phyloP scores from a whole-genome alignment of 805 yeast species.

The Sugiyamaella floridensis region DNA sequence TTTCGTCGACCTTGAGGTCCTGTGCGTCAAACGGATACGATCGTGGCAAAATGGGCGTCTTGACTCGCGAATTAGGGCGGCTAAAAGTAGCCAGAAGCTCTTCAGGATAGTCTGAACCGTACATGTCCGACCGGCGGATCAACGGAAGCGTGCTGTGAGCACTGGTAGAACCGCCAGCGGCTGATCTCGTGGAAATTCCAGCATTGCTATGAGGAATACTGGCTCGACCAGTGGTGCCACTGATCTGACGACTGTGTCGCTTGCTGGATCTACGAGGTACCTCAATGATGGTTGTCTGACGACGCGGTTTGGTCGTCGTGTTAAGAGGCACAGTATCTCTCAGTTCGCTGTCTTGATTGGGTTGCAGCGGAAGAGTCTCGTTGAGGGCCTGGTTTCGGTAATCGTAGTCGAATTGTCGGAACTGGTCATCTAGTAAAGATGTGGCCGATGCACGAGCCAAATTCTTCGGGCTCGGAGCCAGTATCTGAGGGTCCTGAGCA shows the following conservation, averaged over 20 bases:
- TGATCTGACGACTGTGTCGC: not conserved
- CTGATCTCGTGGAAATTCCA: not conserved
- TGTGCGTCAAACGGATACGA: not conserved
- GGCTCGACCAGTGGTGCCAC: not conserved
- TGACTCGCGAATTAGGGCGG: not conserved
- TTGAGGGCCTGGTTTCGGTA: not conserved
- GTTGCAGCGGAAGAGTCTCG: not conserved
- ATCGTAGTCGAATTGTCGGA: constrained; percentile 7
- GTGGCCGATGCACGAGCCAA: constrained; percentile 1
- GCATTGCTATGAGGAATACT: not conserved
- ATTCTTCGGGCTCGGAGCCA: constrained; percentile 1
- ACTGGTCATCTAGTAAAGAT: constrained; percentile 1
- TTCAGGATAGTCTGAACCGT: constrained; percentile 4
- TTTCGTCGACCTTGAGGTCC: constrained; percentile 22
- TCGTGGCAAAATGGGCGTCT: not conserved
- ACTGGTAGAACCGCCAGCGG: not conserved
- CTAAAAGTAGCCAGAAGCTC: not conserved
- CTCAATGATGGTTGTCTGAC: not conserved
- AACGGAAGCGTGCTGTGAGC: constrained; percentile 2
- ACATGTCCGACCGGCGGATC: constrained; percentile 12
- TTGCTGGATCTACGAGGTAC: constrained; percentile 3
- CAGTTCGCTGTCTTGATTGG: not conserved
- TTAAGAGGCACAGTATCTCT: not conserved
- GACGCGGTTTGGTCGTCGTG: not conserved
- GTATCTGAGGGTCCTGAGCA: not conserved